These are phyloP conservation scores for Syzygium syzygioides DNA, from an alignment of 441 rosid genomes.

Conservation along the genomic window DNA sequence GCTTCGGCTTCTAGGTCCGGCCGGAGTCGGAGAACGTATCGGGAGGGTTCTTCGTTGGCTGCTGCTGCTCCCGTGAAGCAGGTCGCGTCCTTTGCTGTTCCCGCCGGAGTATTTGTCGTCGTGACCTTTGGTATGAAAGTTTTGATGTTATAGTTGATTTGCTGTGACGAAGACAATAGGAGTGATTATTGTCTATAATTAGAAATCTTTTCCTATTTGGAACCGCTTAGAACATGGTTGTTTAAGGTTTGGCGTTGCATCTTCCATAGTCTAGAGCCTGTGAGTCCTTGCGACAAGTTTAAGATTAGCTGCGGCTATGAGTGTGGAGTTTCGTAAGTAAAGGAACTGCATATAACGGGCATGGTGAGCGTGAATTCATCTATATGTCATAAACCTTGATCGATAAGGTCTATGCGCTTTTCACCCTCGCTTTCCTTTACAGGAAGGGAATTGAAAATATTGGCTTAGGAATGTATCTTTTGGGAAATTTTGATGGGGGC, in stretches of 20 bases:
- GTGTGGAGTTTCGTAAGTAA: neutral
- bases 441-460: neutral
- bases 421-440: neutral
- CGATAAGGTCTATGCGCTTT: neutral
- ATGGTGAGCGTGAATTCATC: neutral
- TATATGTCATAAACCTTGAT: neutral
- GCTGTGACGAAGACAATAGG: neutral
- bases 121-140: conserved; percentile 51
- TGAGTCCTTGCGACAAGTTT: neutral
- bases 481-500: neutral
- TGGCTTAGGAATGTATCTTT: neutral
- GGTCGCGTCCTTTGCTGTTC: conserved; percentile 48
- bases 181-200: neutral
- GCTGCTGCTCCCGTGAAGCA: conserved; percentile 48
- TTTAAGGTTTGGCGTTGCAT: neutral
- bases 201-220: neutral
- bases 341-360: neutral
- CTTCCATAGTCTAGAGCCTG: neutral
- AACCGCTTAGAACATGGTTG: neutral
- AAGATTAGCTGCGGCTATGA: neutral
- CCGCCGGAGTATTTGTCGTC: conserved; percentile 48
- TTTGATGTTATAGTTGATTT: neutral
- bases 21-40: conserved; percentile 44
- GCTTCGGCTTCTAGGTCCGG: conserved; percentile 34
- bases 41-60: conserved; percentile 35